Base-by-base conservation (phyloP, 2,329 filamentous ascomycete species). In the Metarhizium anisopliae region DNA sequence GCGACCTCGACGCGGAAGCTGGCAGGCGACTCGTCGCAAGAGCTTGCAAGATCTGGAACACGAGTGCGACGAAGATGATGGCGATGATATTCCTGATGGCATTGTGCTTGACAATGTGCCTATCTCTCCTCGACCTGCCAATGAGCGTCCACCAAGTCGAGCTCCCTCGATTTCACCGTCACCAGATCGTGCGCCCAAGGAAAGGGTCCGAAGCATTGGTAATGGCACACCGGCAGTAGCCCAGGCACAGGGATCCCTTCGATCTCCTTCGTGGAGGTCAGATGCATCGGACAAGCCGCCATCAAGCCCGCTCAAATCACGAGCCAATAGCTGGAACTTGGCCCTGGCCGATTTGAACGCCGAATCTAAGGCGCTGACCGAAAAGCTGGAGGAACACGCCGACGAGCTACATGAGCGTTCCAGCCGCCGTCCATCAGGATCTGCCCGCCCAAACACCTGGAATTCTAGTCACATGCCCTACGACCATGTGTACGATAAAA, bases 31-130 rank as follows among this genome's bases (percentile, higher is more conserved):
- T 49, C 73, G 75, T 47, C 78, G 85, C 56, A 93, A 90, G 68
- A 83, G 85, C 0, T 77, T 82, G 1, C 73, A 84, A 58, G 83
- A 92, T 63, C 75, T 90, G 53, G 89, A 94, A 67, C 81, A 82
- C 55, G 89, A 93, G 66, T 92, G 81, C 59, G 84, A 90, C 62
- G 83, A 86, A 52, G 87, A 92, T 61, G 86, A 91, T 54, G 85
- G 83, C 53, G 86, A 85, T 54, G 87, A 91, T 64, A 85, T 94
- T 35, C 89, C 89, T 0, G 88, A 92, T 30, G 88, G 89, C 54
- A 80, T 89, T 29, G 79, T 91, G 53, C 80, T 94, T 50, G 88
- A 90, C 71, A 94, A 94, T 60, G 85, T 94, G 2, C 89, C 89
- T 5, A 83, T 94, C 50, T 92, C 89, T 0, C 89, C 89, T n/a